These are phyloP conservation scores for Russula lepida DNA, from an alignment of 768 basidiomycete species.

Conservation along the genomic window DNA sequence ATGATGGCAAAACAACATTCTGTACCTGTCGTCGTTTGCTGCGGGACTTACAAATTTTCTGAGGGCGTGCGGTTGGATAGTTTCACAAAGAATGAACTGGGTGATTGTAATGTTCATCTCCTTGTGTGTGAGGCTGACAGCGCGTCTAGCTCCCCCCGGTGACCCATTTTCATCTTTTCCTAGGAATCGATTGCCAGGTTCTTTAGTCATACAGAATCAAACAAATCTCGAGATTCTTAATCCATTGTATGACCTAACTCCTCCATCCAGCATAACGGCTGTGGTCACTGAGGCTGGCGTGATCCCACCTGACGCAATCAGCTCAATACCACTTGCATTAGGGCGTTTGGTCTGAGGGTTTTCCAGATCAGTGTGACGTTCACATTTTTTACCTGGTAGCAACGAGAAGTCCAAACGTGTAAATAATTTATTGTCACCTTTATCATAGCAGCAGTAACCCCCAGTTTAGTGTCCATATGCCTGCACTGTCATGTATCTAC, in stretches of 20 bases:
- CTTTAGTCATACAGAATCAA: constrained; percentile 27
- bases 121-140: background rate
- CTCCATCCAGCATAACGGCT: constrained; percentile 85
- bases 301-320: constrained; percentile 87
- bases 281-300: constrained; percentile 96
- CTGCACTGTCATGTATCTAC: background rate
- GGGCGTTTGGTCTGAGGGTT: constrained; percentile 27
- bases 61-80: constrained; percentile 89
- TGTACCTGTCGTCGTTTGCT: constrained; percentile 92
- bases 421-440: constrained; percentile 20
- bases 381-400: background rate
- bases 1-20: constrained; percentile 90
- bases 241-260: constrained; percentile 91
- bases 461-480: background rate
- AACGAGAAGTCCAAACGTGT: constrained; percentile 1
- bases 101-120: constrained; percentile 34
- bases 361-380: background rate
- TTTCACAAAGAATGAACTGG: constrained; percentile 93
- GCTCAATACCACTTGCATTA: constrained; percentile 70
- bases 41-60: constrained; percentile 98
- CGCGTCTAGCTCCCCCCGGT: constrained; percentile 25
- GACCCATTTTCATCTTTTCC: constrained; percentile 30
- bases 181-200: constrained; percentile 28
- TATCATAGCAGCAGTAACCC: background rate
- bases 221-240: constrained; percentile 70